Conservation (phyloP, 1,284 basidiomycete genomes). For the Clitocybe nebularis region DNA sequence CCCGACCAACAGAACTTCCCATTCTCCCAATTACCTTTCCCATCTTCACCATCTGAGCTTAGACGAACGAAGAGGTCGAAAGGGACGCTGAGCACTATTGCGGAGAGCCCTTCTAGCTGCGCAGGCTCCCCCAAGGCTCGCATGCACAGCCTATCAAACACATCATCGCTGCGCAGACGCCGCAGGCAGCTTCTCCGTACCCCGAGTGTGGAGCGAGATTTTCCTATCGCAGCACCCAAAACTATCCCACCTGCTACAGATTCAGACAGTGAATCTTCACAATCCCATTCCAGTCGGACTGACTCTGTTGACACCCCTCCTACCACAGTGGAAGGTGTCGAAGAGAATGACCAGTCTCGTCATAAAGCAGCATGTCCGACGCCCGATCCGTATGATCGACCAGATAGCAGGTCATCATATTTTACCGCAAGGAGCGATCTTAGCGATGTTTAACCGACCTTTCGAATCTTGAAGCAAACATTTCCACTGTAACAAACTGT, state of each 20-base stretch:
- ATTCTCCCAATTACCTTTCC: background rate
- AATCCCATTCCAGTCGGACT: slow-evolving; percentile 7
- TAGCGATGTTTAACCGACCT: slow-evolving; percentile 14
- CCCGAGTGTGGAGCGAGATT: slow-evolving; percentile 30
- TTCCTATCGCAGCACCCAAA: slow-evolving; percentile 16
- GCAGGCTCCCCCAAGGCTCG: background rate
- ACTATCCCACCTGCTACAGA: background rate
- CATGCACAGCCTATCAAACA: slow-evolving; percentile 2
- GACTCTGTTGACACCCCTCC: slow-evolving; percentile 16
- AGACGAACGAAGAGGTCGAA: slow-evolving; percentile 2
- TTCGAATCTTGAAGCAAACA: too few species aligned
- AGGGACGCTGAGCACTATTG: slow-evolving; percentile 8
- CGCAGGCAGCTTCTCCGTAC: slow-evolving; percentile 25
- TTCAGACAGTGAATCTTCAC: slow-evolving; percentile 11
- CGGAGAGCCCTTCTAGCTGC: slow-evolving; percentile 1
- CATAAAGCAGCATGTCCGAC: slow-evolving; percentile 1
- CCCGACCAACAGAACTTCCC: background rate
- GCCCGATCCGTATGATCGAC: slow-evolving; percentile 10
- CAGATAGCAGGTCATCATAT: slow-evolving; percentile 23
- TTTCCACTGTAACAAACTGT: too few species aligned
- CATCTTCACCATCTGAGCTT: slow-evolving; percentile 3
- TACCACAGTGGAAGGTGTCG: slow-evolving; percentile 15
- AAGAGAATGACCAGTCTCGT: slow-evolving; percentile 8
- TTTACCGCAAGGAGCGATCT: slow-evolving; percentile 23
- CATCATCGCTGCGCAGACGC: slow-evolving; percentile 20